Evolutionary conservation across 2,329 filamentous ascomycete species (phyloP), one percentile per base, ranked within the genome.

Genomic region (Neoascochyta sp.): DNA sequence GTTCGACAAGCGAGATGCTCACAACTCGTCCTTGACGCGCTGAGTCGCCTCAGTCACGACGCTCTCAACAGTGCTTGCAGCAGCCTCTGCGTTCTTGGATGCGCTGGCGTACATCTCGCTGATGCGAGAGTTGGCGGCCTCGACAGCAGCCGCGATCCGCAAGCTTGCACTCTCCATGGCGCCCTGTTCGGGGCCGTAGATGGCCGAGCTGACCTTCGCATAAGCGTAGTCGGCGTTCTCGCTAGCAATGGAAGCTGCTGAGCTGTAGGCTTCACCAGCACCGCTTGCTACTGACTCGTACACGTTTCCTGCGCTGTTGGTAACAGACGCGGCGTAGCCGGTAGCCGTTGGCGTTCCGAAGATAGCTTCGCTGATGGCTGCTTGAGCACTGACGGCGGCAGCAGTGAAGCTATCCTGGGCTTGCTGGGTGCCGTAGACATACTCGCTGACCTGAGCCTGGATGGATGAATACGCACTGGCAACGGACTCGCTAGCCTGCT

Each of bases 331-430:
- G 19, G 66, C 56, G 5, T 57, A 55, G 15, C 54, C 52, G 16
- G 62, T 66, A 3, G 66, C 64, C 2, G 73, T 74, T 1, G 70
- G 63, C 1, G 71, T 71, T 12, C 76, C 75, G 43, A 76, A 80
- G 30, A 81, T 66, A 3, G 76, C 75, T 28, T 66, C 65, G 9
- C 67, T 74, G 34, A 80, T 73, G 2, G 53, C 76, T 14, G 64
- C 64, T 36, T 74, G 71, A 7, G 77, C 78, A 22, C 70, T 73
- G 6, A 66, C 63, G 6, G 71, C 75, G 5, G 75, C 72, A n/a
- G 69, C 67, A 2, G 69, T 64, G 34, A 81, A 68, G 24, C 67
- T 70, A 22, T 65, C 62, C 36, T 71, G 70, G 4, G 75, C 76
- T 10, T 70, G 66, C 46, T 71, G 66, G 6, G 69, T 69, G 25